Base-by-base conservation (phyloP, 805 yeast genomes). In the Cyberlindnera maclurae region DNA sequence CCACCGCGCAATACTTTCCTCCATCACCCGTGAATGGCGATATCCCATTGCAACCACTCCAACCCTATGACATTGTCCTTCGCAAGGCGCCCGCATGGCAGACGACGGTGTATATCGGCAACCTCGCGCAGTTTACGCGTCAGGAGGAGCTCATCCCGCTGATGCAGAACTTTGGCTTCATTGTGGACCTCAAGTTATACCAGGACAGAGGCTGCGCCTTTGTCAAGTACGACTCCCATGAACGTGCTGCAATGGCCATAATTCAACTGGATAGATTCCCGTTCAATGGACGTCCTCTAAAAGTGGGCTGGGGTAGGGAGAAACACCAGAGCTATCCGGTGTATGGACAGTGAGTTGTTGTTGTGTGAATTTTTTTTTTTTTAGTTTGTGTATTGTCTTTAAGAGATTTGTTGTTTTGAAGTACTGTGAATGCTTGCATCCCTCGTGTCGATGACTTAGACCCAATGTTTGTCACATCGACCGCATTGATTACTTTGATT, bases 171-270 rank as follows among this genome's bases (percentile, higher is more conserved):
- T 85, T 86, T 57, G 96, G 96, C 5, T 84, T 68, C 60, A 82
- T 87, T 54, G 79, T 83, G 41, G 93, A 83, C 49, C 76, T 87
- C 55, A 82, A 82, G 59, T 74, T 82, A 52, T 81, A 82, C 47
- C 82, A 87, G 8, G 94, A 86, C 40, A 75, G 75, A 46, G 93
- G 90, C 5, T 87, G 90, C 64, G 95, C 95, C 10, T 88, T 87
- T 65, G 90, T 84, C 45, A 82, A 81, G 60, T 86, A 79, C 56
- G 95, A 83, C 53, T 71, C 85, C 31, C 96, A 87, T 59, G 95
- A 87, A 52, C 70, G 86, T 43, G 96, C 96, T 5, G 94, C 95
- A 3, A 66, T 84, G 53, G 94, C 95, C 34, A 86, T 87, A 53
- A 82, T 81, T 26, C 90, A 83, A 53, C 66, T 88, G 46, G 66